These are phyloP conservation scores for Baeospora myosura DNA, from an alignment of 1,284 basidiomycete species.

Conservation along the genomic window DNA sequence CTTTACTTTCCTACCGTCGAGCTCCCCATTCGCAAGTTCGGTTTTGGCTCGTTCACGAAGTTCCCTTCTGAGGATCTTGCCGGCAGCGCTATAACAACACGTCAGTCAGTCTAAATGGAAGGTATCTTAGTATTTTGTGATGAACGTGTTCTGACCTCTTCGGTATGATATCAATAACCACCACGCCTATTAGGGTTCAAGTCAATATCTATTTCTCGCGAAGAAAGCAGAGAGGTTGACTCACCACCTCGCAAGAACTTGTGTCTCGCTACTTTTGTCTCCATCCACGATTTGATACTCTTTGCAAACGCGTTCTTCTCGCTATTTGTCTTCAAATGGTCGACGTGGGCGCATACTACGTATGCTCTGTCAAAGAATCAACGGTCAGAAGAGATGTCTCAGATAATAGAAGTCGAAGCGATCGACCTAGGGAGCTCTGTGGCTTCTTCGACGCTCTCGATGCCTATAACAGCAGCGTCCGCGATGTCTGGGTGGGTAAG, in stretches of 20 bases:
- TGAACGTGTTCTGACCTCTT: constrained; percentile 46
- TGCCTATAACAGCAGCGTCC: constrained; percentile 69
- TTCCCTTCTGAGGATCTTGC: constrained; percentile 63
- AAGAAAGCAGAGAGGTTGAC: constrained; percentile 6
- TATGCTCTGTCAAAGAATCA: constrained; percentile 46
- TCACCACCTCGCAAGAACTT: constrained; percentile 58
- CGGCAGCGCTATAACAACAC: constrained; percentile 48
- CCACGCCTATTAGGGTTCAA: constrained; percentile 31
- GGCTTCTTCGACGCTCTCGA: constrained; percentile 51
- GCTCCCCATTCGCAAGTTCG: no score
- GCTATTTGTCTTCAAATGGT: constrained; percentile 26
- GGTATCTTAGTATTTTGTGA: not conserved
- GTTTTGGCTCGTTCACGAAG: constrained; percentile 53
- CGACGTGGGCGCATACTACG: constrained; percentile 47
- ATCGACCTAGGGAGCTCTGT: constrained; percentile 79
- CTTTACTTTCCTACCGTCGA: constrained; percentile 28
- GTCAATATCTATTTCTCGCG: not conserved
- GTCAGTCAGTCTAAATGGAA: constrained; percentile 5
- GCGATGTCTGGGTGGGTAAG: constrained; percentile 65
- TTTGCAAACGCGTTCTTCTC: constrained; percentile 36
- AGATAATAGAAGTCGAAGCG: constrained; percentile 28
- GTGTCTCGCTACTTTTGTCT: constrained; percentile 52
- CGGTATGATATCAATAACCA: constrained; percentile 50
- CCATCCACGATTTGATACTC: constrained; percentile 57
- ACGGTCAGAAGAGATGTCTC: not conserved